A percentile compares a stretch with the other conserved stretches of the same genome.
Evolutionary conservation across 345 rosid genomes (phyloP).

Genomic region (Ceriops tagal): DNA sequence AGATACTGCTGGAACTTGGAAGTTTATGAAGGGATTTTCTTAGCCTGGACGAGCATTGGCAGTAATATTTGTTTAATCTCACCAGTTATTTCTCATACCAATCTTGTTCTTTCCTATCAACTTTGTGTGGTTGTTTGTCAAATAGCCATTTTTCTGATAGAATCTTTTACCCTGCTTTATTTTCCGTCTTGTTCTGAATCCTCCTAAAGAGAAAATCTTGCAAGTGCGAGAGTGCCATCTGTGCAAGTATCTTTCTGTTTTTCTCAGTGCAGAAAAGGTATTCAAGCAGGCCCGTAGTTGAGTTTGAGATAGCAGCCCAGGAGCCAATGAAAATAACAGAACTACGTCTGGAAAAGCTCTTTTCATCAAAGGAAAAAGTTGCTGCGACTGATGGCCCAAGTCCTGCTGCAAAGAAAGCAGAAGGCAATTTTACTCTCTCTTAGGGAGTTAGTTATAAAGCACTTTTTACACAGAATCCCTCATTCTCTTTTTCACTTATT

Average conservation of each 20-base stretch:
- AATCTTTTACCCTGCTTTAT: not conserved
- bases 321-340: constrained; percentile 89
- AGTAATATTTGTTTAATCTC: too few species aligned
- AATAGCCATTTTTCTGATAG: not conserved
- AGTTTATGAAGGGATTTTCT: too few species aligned
- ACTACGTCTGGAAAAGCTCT: constrained; percentile 73
- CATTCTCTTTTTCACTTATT: not conserved
- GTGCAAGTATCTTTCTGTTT: not conserved
- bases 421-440: constrained; percentile 39
- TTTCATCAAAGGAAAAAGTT: constrained; percentile 39
- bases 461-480: too few species aligned
- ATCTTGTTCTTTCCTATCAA: not conserved
- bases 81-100: not conserved
- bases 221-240: not conserved
- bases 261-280: constrained; percentile 51
- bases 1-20: too few species aligned
- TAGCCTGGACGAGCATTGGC: too few species aligned
- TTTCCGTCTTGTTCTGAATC: not conserved
- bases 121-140: not conserved
- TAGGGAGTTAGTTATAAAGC: not conserved
- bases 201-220: not conserved
- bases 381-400: constrained; percentile 3
- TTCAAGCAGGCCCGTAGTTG: constrained; percentile 64
- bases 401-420: constrained; percentile 39
- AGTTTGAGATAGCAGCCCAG: constrained; percentile 80